Evolutionary conservation across 208 protist genomes (phyloP).

Genomic region (Strigomonas culicis): DNA sequence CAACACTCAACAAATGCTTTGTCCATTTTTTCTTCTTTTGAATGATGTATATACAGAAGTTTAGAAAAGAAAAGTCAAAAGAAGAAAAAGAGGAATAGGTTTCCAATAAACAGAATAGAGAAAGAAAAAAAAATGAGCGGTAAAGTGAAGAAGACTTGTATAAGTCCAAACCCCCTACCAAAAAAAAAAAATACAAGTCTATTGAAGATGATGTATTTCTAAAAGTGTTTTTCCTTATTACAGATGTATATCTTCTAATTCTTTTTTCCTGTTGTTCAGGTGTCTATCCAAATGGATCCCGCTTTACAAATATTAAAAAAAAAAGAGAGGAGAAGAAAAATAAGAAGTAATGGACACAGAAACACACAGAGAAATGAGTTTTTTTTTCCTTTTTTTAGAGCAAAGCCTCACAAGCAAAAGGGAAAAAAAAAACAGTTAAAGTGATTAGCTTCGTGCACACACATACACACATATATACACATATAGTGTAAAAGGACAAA

Average conservation of each 20-base stretch:
- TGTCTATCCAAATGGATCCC: no score
- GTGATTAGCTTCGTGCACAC: background rate
- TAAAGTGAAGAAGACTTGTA: background rate
- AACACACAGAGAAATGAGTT: background rate
- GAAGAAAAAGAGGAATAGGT: background rate
- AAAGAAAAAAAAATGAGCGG: constrained; percentile 13
- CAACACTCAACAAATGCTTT: constrained; percentile 37
- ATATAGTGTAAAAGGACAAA: constrained; percentile 4
- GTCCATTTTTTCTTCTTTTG: constrained; percentile 22
- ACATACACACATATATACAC: constrained; percentile 1
- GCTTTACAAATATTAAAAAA: background rate
- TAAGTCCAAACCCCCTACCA: background rate
- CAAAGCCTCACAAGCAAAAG: background rate
- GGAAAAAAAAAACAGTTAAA: constrained; percentile 1
- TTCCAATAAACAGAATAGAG: background rate
- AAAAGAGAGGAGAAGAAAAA: background rate
- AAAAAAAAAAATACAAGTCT: background rate
- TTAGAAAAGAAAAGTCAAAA: background rate
- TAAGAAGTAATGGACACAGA: background rate
- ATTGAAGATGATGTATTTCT: background rate
- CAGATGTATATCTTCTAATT: background rate
- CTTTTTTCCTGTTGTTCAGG: background rate
- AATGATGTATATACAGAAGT: no score
- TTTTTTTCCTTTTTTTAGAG: background rate
- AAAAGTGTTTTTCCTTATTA: no score